Conservation (phyloP, 345 rosid genomes). For the Dipteronia dyeriana region DNA sequence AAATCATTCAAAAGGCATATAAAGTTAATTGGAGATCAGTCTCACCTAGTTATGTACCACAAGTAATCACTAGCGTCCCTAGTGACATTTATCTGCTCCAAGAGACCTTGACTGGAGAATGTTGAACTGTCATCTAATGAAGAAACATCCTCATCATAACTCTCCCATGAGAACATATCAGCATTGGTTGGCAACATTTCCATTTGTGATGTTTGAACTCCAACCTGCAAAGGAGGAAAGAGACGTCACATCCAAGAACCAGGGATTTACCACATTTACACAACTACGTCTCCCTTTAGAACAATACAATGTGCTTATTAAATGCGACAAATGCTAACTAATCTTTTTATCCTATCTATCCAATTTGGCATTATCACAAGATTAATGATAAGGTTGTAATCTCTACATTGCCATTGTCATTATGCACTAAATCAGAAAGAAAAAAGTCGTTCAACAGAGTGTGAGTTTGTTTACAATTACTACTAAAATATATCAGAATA, state of each 20-base stretch:
- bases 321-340: too few relatives aligned
- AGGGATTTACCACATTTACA: neutral
- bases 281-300: too few relatives aligned
- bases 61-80: constrained; percentile 88
- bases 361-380: too few relatives aligned
- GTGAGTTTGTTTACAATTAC: neutral
- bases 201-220: constrained; percentile 92
- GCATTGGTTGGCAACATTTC: constrained; percentile 75
- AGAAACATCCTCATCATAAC: constrained; percentile 82
- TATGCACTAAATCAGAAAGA: neutral
- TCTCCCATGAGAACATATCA: constrained; percentile 73
- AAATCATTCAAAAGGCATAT: neutral
- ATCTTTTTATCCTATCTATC: too few relatives aligned
- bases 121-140: constrained; percentile 65
- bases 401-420: too few relatives aligned
- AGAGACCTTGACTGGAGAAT: constrained; percentile 66
- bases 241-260: neutral
- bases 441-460: too few relatives aligned
- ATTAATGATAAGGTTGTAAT: too few relatives aligned
- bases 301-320: too few relatives aligned
- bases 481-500: neutral
- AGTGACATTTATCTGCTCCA: constrained; percentile 90
- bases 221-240: constrained; percentile 53
- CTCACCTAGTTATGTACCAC: constrained; percentile 93
- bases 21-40: neutral